phyloP scores from a whole-genome alignment of 257 asterid species.

The Lycium ferocissimum region DNA sequence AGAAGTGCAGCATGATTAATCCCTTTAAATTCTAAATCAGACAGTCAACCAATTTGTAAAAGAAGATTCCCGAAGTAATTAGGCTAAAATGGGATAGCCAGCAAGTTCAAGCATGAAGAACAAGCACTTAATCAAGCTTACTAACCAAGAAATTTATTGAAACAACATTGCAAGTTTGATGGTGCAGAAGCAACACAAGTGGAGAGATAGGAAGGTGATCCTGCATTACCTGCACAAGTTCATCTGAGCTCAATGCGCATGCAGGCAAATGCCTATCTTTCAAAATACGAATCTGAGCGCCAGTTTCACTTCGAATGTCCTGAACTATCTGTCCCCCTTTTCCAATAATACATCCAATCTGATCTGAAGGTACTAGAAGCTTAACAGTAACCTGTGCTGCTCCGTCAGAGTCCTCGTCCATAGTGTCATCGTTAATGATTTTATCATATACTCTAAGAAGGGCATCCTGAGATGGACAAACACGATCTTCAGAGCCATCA shows the following conservation, averaged over 20 bases:
- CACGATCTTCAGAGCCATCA: conserved; percentile 33
- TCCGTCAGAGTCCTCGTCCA: conserved; percentile 32
- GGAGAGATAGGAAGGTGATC: conserved; percentile 14
- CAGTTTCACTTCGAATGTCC: conserved; percentile 41
- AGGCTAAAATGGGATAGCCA: background rate
- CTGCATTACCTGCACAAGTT: conserved; percentile 42
- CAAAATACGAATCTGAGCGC: conserved; percentile 41
- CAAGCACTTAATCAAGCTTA: background rate
- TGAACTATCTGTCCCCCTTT: conserved; percentile 46
- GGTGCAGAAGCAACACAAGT: conserved; percentile 1
- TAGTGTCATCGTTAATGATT: conserved; percentile 35
- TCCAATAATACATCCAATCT: conserved; percentile 41
- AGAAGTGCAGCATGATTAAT: background rate
- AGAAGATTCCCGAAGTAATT: background rate
- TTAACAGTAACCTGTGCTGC: conserved; percentile 35
- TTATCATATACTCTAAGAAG: conserved; percentile 40
- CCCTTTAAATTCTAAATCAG: background rate
- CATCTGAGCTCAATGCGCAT: conserved; percentile 41
- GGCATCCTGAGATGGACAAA: conserved; percentile 44
- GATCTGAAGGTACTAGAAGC: conserved; percentile 42
- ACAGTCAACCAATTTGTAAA: conserved; percentile 8
- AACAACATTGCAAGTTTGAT: background rate
- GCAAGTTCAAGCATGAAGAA: conserved; percentile 10
- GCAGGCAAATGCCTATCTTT: conserved; percentile 42
- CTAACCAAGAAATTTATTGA: background rate